phyloP scores from a whole-genome alignment of 2,329 filamentous ascomycete species.

The Hypoxylon sp. region DNA sequence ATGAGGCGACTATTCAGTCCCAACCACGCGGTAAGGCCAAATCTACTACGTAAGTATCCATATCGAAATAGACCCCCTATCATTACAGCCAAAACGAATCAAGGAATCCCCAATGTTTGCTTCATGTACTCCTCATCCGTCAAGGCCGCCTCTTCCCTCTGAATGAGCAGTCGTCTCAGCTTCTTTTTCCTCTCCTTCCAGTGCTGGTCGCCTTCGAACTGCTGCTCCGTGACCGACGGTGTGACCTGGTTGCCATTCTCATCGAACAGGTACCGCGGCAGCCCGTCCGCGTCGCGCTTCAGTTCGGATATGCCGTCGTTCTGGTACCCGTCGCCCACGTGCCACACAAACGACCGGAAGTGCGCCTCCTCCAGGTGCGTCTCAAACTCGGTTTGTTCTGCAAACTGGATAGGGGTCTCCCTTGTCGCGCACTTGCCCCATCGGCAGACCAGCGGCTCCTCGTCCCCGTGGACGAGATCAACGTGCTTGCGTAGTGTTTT shows the following conservation, averaged over 20 bases:
- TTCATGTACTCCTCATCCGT: slow-evolving; percentile 51
- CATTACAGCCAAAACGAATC: slow-evolving; percentile 13
- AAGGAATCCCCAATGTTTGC: slow-evolving; percentile 41
- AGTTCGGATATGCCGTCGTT: slow-evolving; percentile 49
- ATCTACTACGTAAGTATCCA: no score
- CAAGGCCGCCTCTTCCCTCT: slow-evolving; percentile 57
- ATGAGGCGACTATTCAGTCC: no score
- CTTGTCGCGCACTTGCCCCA: slow-evolving; percentile 53
- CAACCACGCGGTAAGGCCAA: slow-evolving; percentile 9
- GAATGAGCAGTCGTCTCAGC: slow-evolving; percentile 54
- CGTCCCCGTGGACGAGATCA: slow-evolving; percentile 55
- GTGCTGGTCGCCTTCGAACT: slow-evolving; percentile 58
- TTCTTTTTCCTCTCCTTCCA: slow-evolving; percentile 55
- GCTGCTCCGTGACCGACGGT: slow-evolving; percentile 62
- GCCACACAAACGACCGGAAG: slow-evolving; percentile 62
- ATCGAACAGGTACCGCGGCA: slow-evolving; percentile 63
- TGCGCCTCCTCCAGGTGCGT: slow-evolving; percentile 64
- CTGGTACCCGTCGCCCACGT: slow-evolving; percentile 66
- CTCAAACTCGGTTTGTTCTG: slow-evolving; percentile 49
- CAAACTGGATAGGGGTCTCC: slow-evolving; percentile 35
- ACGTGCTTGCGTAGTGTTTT: slow-evolving; percentile 66
- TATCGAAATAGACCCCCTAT: no score
- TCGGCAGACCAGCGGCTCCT: slow-evolving; percentile 42
- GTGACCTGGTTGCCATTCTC: slow-evolving; percentile 64
- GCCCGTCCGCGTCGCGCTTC: slow-evolving; percentile 35